Conservation (phyloP, 2,329 filamentous ascomycete genomes). For the Cercospora citrullina region DNA sequence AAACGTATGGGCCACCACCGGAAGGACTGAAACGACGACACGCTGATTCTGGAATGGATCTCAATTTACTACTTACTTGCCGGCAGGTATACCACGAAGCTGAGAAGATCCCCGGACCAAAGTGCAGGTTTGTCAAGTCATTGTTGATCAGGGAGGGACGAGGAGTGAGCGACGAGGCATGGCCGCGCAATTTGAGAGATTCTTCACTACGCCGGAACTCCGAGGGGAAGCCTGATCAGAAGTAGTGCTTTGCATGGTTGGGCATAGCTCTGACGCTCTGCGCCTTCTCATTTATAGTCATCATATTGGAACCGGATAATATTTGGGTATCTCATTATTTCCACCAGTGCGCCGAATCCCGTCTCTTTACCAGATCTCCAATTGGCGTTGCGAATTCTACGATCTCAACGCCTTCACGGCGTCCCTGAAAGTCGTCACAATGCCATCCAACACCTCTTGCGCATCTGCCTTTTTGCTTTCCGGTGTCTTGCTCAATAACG, state of each 20-base stretch:
- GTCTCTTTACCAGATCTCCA: neutral
- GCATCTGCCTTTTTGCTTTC: slow-evolving; percentile 6
- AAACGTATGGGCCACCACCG: neutral
- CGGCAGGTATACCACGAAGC: neutral
- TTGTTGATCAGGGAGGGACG: neutral
- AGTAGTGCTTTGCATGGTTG: no score
- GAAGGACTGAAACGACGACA: neutral
- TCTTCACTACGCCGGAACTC: neutral
- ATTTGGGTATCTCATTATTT: neutral
- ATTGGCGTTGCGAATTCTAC: neutral
- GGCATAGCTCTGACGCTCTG: no score
- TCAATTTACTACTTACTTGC: neutral
- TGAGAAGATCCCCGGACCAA: neutral
- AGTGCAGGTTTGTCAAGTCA: neutral
- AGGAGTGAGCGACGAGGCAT: neutral
- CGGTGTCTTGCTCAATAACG: slow-evolving; percentile 3
- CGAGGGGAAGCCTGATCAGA: no score
- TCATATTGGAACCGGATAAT: neutral
- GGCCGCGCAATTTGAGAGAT: neutral
- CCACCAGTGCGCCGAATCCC: neutral
- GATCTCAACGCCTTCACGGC: neutral
- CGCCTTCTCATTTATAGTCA: neutral
- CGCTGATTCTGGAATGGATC: neutral
- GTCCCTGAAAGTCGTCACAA: slow-evolving; percentile 4
- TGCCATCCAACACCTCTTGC: neutral